Base-by-base conservation (phyloP, 495 filamentous ascomycete species). In the Hypomontagnella monticulosa region DNA sequence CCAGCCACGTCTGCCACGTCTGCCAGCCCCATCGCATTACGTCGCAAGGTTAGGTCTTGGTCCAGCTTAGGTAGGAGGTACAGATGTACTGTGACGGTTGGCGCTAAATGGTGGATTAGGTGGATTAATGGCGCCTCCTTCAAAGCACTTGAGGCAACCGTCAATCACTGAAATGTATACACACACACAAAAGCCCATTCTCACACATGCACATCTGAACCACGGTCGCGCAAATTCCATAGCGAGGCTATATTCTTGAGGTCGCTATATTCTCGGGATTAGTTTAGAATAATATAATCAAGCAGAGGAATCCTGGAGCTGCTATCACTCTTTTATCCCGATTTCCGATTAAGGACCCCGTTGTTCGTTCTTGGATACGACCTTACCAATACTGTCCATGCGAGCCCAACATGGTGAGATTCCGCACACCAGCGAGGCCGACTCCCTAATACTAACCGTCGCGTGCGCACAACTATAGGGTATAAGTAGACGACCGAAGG, bases 401-500 rank as follows among this genome's bases (percentile, higher is more conserved):
- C 55, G 50, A 57, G 60, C 67, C 66, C 71, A 75, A 67, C 47
- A 75, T 75, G 72, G 72, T 75, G 46, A 61, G 73, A 61, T 54
- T 18, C 11, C 32, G 19, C 9, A 57, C 47, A 58, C 33, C 36
- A 16, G 27, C 50, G 23, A 54, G 14, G 60, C 12, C 47, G 20
- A 63, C 46, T 15, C 15, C 16, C 47, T 27, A 53, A 30, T 61
- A 15, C 66, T 70, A 57, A 70, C 57, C 38, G 10, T 48, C 19
- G 27, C 37, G 36, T 58, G 32, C 9, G 43, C 43, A 15, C 15
- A 10, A 38, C 15, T 42, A 19, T 70, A 86, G 84, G 84, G 75
- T 78, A 85, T 85, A 69, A 85, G 82, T 75, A 74, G 80, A 70
- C 77, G 83, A 66, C 79, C 78, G 49, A 86, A 85, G 71, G 79